Base-by-base conservation (phyloP, 1,284 basidiomycete genomes). In the Trametes versicolor region DNA sequence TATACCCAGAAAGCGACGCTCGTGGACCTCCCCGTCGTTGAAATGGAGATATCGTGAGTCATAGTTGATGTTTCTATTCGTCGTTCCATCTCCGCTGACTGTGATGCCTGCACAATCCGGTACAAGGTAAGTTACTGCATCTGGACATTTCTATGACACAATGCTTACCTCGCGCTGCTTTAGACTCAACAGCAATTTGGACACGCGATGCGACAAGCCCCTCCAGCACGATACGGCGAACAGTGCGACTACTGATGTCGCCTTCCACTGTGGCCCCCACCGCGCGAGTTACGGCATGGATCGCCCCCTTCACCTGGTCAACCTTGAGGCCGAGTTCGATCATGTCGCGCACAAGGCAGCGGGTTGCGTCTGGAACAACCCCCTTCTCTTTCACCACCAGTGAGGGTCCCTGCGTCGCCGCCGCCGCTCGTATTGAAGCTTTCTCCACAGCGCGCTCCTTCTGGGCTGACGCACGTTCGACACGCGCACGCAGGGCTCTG, bases 31-130 rank as follows among this genome's bases (percentile, higher is more conserved):
- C 0, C 41, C 59, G 4, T 4, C 36, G 41, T 60, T 60, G 50
- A 47, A 8, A n/a, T 60, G 43, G 1, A 66, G 29, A 39, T 63
- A 53, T 13, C 67, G 61, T 17, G 73, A 49, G 41, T 74, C 73
- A 25, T 73, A 71, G 19, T 68, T 71, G 13, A 70, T 48, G 43
- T 74, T 59, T 12, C 67, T 63, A 54, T 72, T 73, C 13, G 65
- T 68, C 5, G 73, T 75, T 1, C 72, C 71, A 64, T 76, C 73
- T 2, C 72, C 55, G 47, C 71, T 72, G 13, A 75, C 6, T 15
- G 73, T 72, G 2, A 73, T 41, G 36, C 71, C 73, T 75, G n/a
- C 32, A 4, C 19, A 3, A 10, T 7, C n/a, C n/a, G n/a, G 7
- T 29, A 21, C 2, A 47, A 23, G 6, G 8, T 17, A n/a, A 27